Percentiles rank a stretch among this genome's conserved stretches.
These are phyloP conservation scores for Pseudogymnoascus sp. DNA, from an alignment of 2,329 filamentous ascomycete species.

Conservation along the genomic window DNA sequence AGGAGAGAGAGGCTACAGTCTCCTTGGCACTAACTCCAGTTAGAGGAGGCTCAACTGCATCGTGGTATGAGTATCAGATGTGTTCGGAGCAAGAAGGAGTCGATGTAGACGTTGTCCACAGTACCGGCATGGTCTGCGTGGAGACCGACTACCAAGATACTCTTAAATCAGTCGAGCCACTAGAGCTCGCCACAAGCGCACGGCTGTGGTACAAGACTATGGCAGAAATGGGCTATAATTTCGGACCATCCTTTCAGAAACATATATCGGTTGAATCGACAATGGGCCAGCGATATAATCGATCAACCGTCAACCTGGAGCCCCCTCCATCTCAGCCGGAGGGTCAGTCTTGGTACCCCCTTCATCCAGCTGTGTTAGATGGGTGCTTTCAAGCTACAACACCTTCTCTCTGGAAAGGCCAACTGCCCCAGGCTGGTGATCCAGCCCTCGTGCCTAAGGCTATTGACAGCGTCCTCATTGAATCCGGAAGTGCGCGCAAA, in stretches of 20 bases:
- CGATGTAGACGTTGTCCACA: conserved; percentile 24
- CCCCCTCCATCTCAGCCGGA: conserved; percentile 14
- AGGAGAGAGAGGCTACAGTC: conserved; percentile 7
- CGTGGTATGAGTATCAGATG: conserved; percentile 27
- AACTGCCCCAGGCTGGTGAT: conserved; percentile 15
- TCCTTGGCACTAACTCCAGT: background rate
- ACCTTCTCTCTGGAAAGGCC: conserved; percentile 20
- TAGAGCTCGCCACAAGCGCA: background rate
- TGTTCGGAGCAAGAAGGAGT: conserved; percentile 18
- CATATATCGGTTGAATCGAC: conserved; percentile 18
- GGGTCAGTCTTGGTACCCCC: conserved; percentile 26
- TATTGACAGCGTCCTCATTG: conserved; percentile 21
- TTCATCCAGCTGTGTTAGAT: conserved; percentile 32
- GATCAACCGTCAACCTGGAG: conserved; percentile 18
- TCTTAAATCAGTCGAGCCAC: background rate
- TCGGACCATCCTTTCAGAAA: conserved; percentile 16
- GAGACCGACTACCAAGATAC: background rate
- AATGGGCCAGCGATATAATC: conserved; percentile 13
- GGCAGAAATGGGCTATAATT: conserved; percentile 15
- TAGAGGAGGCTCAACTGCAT: background rate
- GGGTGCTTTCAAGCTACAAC: conserved; percentile 25
- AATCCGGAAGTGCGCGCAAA: conserved; percentile 10
- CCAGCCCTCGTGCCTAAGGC: conserved; percentile 19
- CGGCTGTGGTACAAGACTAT: conserved; percentile 17
- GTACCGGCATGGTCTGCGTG: conserved; percentile 18